Conservation (phyloP, 345 rosid genomes). For the Eucalyptus pumila region DNA sequence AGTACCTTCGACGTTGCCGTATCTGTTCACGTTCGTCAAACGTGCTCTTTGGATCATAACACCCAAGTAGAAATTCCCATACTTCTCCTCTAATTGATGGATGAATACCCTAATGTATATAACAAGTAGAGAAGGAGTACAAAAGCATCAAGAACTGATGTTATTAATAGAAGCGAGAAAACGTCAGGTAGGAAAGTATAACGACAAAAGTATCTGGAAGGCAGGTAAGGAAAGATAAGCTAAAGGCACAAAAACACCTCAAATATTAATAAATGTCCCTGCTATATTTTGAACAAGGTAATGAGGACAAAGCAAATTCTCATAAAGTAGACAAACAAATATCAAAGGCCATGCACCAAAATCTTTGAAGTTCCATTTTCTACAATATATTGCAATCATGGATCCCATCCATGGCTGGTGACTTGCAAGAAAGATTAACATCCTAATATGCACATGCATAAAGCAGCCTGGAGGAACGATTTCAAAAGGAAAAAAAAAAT, state of each 20-base stretch:
- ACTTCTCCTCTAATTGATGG: slow-evolving; percentile 99
- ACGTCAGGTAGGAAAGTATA: not conserved
- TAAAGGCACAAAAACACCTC: not conserved
- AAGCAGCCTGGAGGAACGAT: not conserved
- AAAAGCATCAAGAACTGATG: not conserved
- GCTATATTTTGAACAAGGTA: not conserved
- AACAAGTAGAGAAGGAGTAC: not conserved
- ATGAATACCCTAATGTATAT: slow-evolving; percentile 63
- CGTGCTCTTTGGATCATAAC: slow-evolving; percentile 88
- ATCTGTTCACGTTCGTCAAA: slow-evolving; percentile 81
- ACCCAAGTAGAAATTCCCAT: slow-evolving; percentile 94
- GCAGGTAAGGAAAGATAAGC: not conserved
- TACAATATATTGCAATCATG: not conserved
- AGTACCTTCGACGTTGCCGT: slow-evolving; percentile 67
- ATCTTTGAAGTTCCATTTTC: not conserved
- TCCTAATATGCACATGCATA: not conserved
- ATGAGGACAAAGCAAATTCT: not conserved
- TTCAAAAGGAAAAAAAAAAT: not conserved
- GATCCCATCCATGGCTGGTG: not conserved
- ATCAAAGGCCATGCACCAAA: not conserved
- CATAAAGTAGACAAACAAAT: not conserved
- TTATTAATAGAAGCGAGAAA: not conserved
- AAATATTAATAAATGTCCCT: not conserved
- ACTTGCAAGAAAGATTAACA: not conserved
- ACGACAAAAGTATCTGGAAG: not conserved